Percentiles rank a stretch among this genome's conserved stretches.
phyloP scores from a whole-genome alignment of 371 early-diverging fungal species.

The Haplosporangium sp. region DNA sequence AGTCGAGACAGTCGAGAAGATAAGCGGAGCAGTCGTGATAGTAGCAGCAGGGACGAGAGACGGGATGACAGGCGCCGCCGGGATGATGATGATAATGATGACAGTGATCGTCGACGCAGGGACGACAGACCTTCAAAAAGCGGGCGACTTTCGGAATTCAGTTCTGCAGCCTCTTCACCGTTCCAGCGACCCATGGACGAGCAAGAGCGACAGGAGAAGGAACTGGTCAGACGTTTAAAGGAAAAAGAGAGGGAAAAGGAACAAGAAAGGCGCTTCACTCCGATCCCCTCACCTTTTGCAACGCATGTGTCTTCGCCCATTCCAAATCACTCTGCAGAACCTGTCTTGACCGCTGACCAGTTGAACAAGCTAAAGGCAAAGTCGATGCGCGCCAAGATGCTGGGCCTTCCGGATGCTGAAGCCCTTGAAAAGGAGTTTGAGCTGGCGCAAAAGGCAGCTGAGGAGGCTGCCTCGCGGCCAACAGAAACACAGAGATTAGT shows the following conservation, averaged over 20 bases:
- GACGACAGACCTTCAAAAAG: conserved; percentile 27
- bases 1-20: not conserved
- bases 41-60: conserved; percentile 20
- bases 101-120: conserved; percentile 17
- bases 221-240: conserved; percentile 24
- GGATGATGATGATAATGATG: conserved; percentile 21
- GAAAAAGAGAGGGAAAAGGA: conserved; percentile 53
- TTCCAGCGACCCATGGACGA: conserved; percentile 53
- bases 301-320: conserved; percentile 48
- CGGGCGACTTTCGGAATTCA: conserved; percentile 46
- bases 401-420: conserved; percentile 72
- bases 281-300: conserved; percentile 51
- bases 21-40: conserved; percentile 8
- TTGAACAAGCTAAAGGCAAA: conserved; percentile 90
- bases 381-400: conserved; percentile 82
- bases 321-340: conserved; percentile 31
- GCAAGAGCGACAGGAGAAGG: conserved; percentile 43
- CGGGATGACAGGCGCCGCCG: conserved; percentile 18
- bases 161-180: conserved; percentile 52
- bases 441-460: conserved; percentile 53
- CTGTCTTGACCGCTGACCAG: conserved; percentile 68
- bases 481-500: conserved; percentile 26
- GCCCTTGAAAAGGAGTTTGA: conserved; percentile 80
- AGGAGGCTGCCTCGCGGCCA: conserved; percentile 18
- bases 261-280: conserved; percentile 34